Evolutionary conservation across 2,329 filamentous ascomycete species (phyloP), one percentile per base, ranked within the genome.

Genomic region (Thelonectria rubi): DNA sequence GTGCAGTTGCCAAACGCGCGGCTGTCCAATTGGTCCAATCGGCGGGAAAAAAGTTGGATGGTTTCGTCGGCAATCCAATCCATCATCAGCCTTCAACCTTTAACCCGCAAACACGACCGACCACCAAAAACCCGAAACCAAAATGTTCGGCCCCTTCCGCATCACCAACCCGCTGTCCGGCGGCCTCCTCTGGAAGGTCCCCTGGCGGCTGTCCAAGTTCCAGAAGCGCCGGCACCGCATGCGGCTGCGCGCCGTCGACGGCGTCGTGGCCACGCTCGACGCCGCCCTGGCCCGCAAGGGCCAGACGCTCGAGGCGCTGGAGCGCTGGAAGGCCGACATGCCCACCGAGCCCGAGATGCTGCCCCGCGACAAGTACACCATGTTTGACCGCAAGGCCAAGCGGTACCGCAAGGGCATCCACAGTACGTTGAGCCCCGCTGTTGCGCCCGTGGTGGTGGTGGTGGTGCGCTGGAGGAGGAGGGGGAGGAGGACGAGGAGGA

Each of bases 301-400:
- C 60, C 83, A 88, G 73, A 86, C 88, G 62, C 86, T 88, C 48
- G 93, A 93, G 80, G 85, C 92, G 55, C 83, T 99, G 61, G 91
- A 97, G 77, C 82, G 89, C 74, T 99, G 95, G 95, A 97, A 95
- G 83, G 84, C 85, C 39, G 93, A 97, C 79, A 99, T 99, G 95
- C 95, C 95, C 20, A 91, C 88, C 24, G 95, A 99, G 84, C 86
- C 88, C 73, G 93, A 98, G 84, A 99, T 99, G 95, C 77, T 97
- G 77, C 91, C 95, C 48, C 91, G 88, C 79, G 95, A 99, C 81
- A 99, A 99, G 81, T 99, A 99, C 81, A 97, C 93, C 26, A 91
- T 99, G 73, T 99, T 98, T 79, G 94, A 97, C 79, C 89, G 94
- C 72, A 97, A 98, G 80, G 93, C 91, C 77, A 97, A 94, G 88